These are phyloP conservation scores for Trichopus zeylanicus DNA, from an alignment of 116 monocot species.

Conservation along the genomic window DNA sequence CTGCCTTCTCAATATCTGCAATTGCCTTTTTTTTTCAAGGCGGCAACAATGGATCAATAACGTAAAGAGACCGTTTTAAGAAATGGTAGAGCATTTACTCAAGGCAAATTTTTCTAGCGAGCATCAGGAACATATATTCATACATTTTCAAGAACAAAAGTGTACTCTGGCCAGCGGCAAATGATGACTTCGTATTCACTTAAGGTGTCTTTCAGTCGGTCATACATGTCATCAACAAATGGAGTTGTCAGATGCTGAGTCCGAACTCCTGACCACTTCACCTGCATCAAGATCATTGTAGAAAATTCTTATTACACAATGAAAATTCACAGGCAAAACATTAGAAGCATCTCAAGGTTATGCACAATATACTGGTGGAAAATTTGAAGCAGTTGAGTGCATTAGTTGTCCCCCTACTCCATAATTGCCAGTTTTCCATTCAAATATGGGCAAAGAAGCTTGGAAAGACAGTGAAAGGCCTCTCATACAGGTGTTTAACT, in stretches of 20 bases:
- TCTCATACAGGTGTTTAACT: no score
- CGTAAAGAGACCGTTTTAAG: not conserved
- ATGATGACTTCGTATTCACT: constrained; percentile 90
- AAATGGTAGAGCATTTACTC: not conserved
- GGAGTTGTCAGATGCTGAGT: constrained; percentile 89
- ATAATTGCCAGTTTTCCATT: no score
- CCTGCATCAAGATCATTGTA: constrained; percentile 24
- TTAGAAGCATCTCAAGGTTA: no score
- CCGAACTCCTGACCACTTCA: constrained; percentile 90
- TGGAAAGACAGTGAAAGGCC: no score
- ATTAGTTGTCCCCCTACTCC: no score
- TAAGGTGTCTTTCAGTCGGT: constrained; percentile 59
- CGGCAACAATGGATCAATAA: not conserved
- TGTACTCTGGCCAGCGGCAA: constrained; percentile 94
- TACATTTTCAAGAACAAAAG: constrained; percentile 79
- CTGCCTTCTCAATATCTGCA: constrained; percentile 80
- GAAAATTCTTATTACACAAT: not conserved
- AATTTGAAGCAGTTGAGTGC: no score
- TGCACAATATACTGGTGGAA: no score
- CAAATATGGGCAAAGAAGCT: no score
- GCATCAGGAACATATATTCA: not conserved
- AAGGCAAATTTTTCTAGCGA: no score
- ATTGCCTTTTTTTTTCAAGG: constrained; percentile 53
- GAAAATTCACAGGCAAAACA: not conserved
- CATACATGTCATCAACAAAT: constrained; percentile 93